Conservation (phyloP, 1,284 basidiomycete species). For the Rhodotorula sp. region DNA sequence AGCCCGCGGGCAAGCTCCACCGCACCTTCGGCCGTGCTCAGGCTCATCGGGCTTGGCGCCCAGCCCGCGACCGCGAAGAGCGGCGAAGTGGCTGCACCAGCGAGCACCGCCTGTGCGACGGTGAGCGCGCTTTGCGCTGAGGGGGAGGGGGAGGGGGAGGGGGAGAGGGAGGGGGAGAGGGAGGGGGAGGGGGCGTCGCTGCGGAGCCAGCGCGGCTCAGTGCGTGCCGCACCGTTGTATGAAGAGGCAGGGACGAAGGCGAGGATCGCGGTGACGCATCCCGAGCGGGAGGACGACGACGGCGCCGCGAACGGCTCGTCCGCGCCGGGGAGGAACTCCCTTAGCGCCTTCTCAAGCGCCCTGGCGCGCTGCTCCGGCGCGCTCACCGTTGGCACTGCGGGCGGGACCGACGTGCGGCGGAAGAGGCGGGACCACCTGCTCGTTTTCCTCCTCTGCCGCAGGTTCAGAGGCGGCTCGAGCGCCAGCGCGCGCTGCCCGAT, state of each 20-base stretch:
- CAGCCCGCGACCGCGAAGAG: conserved; percentile 2
- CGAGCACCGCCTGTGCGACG: conserved; percentile 32
- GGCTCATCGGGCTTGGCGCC: conserved; percentile 4
- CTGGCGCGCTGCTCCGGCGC: conserved; percentile 7
- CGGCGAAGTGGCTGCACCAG: conserved; percentile 29
- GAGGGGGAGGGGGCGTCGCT: not conserved
- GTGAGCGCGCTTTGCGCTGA: conserved; percentile 4
- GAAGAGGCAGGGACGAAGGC: not conserved
- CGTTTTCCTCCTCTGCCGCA: not conserved
- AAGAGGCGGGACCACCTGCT: conserved; percentile 32
- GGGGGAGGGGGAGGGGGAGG: not conserved
- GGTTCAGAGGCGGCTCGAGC: not conserved
- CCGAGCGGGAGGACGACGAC: not conserved
- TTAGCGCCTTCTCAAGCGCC: conserved; percentile 10
- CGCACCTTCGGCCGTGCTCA: conserved; percentile 15
- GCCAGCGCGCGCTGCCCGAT: conserved; percentile 31
- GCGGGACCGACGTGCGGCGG: conserved; percentile 1
- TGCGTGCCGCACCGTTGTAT: not conserved
- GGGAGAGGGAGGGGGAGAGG: not conserved
- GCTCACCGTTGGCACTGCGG: not conserved
- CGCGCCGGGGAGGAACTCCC: conserved; percentile 4
- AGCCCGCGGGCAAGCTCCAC: not conserved
- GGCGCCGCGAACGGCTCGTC: conserved; percentile 6
- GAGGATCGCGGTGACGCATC: not conserved
- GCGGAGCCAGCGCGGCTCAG: conserved; percentile 6